Evolutionary conservation across 164 flowering plant species (phyloP).

Genomic region (Malania oleifera): DNA sequence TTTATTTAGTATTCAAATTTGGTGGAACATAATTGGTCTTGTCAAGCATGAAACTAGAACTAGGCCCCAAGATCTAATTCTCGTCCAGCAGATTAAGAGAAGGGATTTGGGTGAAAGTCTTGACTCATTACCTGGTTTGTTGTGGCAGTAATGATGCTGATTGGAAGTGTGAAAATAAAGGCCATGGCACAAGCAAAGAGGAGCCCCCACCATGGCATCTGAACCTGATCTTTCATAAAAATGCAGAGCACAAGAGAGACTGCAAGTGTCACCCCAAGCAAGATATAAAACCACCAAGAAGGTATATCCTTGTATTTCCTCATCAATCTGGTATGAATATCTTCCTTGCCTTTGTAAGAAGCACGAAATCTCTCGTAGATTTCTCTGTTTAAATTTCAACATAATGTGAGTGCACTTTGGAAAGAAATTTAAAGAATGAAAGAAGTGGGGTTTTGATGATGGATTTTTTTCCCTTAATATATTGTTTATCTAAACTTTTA

Average conservation of each 20-base stretch:
- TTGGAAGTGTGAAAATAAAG: constrained; percentile 47
- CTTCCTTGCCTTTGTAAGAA: constrained; percentile 39
- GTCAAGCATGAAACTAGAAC: too few relatives aligned
- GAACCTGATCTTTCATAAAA: constrained; percentile 40
- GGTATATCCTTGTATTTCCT: constrained; percentile 47
- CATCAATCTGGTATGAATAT: constrained; percentile 48
- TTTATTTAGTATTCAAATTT: too few relatives aligned
- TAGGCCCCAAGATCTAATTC: too few relatives aligned
- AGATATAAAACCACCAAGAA: constrained; percentile 46
- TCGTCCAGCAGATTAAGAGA: neutral
- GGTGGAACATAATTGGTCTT: too few relatives aligned
- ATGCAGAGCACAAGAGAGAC: constrained; percentile 35
- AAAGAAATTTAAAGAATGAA: too few relatives aligned
- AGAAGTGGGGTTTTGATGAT: too few relatives aligned
- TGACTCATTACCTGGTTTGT: constrained; percentile 39
- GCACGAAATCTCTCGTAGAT: constrained; percentile 35
- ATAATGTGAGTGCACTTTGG: too few relatives aligned
- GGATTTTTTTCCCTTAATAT: too few relatives aligned
- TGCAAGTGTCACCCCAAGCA: constrained; percentile 29
- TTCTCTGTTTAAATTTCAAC: constrained; percentile 25
- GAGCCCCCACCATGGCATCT: constrained; percentile 65
- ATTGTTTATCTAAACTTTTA: too few relatives aligned
- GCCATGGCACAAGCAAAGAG: constrained; percentile 43
- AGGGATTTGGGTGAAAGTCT: neutral
- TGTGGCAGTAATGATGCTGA: constrained; percentile 54